Conservation (phyloP, 306 rosid species). For the Prunus kanzakura region DNA sequence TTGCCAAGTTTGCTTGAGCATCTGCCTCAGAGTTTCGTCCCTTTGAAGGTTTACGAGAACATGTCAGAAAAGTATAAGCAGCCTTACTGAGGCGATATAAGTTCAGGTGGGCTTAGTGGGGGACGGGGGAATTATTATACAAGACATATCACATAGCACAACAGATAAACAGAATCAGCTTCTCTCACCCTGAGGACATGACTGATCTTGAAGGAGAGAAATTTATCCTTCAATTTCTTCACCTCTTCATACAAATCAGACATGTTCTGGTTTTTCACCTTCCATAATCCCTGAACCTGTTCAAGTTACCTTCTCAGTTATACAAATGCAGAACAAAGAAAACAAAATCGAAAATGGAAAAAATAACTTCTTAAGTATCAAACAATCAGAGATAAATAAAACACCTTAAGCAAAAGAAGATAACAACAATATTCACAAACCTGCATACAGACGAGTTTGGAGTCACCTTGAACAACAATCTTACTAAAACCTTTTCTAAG, state of each 20-base stretch:
- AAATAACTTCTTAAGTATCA: neutral
- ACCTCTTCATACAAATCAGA: slow-evolving; percentile 56
- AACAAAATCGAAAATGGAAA: neutral
- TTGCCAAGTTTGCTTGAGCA: slow-evolving; percentile 82
- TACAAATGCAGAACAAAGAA: slow-evolving; percentile 17
- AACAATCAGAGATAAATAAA: neutral
- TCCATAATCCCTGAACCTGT: slow-evolving; percentile 89
- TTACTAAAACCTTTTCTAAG: slow-evolving; percentile 67
- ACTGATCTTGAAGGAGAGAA: slow-evolving; percentile 65
- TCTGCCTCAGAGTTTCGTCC: slow-evolving; percentile 74
- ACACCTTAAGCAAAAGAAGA: neutral
- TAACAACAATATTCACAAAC: slow-evolving; percentile 31
- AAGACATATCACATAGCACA: neutral
- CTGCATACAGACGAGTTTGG: slow-evolving; percentile 96
- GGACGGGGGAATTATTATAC: neutral
- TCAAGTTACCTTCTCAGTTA: slow-evolving; percentile 21
- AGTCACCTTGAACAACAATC: slow-evolving; percentile 71
- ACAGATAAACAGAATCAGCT: slow-evolving; percentile 3
- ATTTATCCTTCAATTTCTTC: slow-evolving; percentile 63
- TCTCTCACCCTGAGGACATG: slow-evolving; percentile 86
- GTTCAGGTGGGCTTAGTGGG: no score
- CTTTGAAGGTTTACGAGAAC: slow-evolving; percentile 42
- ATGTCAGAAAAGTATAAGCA: slow-evolving; percentile 19
- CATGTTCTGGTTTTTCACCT: slow-evolving; percentile 59
- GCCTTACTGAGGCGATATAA: slow-evolving; percentile 9